Evolutionary conservation across 169 alveolate genomes (phyloP), one percentile per base, ranked within the genome.

Genomic region (Plasmodium malariae): DNA sequence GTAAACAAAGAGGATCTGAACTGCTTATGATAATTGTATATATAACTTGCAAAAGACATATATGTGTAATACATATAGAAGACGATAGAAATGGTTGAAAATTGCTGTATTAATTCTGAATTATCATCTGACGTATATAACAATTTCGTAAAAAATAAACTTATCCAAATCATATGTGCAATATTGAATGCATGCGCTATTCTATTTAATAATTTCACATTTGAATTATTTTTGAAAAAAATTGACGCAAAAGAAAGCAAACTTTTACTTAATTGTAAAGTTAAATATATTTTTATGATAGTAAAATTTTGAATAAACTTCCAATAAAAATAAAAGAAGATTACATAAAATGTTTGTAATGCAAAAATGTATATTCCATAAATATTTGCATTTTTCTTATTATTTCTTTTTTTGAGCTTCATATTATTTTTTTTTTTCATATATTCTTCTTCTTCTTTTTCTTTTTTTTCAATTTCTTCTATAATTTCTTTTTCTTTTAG

Each of bases 1-100:
- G 94, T 54, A 68, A 89, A 83, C 60, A 92, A 73, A 54, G 91
- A 88, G 55, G 93, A 68, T 45, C 95, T 91, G 67, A 83, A 68
- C 69, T 88, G 91, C 90, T 93, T 74, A 74, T 74, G 72, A 69
- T 74, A 71, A 14, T 32, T 57, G 43, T 88, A 68, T 51, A 68
- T 74, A 93, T 80, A 89, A 26, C 68, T 90, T 73, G 63, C 89
- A 60, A 80, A 80, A 17, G 45, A 55, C 28, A 80, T 26, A 32
- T 80, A 67, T 21, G 55, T 83, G 43, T 80, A 80, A 49, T 49
- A 67, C 40, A 67, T 62, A 70, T 67, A 71, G 51, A 80, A 51
- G 9, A 67, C 48, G 28, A 67, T 63, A 67, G 85, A 65, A 51
- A 67, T 3, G 3, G 28, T 36, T 28, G 83, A 24, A 68, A 80